A percentile compares a stretch with the other conserved stretches of the same genome.
These are phyloP conservation scores for Penicillium silybi DNA, from an alignment of 495 filamentous ascomycete species.

Conservation along the genomic window DNA sequence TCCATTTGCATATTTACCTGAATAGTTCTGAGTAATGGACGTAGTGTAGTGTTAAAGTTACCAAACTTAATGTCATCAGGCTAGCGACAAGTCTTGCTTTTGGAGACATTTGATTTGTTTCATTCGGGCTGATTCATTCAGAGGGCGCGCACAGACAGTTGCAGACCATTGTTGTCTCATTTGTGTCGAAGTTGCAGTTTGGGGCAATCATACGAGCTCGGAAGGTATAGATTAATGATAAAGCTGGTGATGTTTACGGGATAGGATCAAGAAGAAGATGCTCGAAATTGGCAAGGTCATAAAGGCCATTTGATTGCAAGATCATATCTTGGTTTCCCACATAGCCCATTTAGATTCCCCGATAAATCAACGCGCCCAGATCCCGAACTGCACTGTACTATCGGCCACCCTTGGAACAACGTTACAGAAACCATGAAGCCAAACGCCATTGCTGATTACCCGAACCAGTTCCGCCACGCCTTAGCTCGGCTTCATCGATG, in stretches of 20 bases:
- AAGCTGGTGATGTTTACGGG: neutral
- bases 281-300: slow-evolving; percentile 16
- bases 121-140: too few species aligned
- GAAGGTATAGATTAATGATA: neutral
- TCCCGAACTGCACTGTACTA: slow-evolving; percentile 26
- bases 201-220: neutral
- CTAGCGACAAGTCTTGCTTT: too few species aligned
- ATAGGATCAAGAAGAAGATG: neutral
- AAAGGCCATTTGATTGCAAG: slow-evolving; percentile 25
- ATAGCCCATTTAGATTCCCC: slow-evolving; percentile 21
- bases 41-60: too few species aligned
- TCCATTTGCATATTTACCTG: too few species aligned
- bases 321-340: slow-evolving; percentile 26
- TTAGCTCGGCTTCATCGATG: neutral
- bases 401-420: slow-evolving; percentile 22
- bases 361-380: slow-evolving; percentile 28
- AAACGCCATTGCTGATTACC: slow-evolving; percentile 36
- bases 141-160: too few species aligned
- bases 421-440: slow-evolving; percentile 32
- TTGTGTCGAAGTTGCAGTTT: neutral
- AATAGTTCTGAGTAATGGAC: too few species aligned
- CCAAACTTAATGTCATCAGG: too few species aligned
- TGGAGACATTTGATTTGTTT: too few species aligned
- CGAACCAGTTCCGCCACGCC: slow-evolving; percentile 11
- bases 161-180: too few species aligned